Evolutionary conservation across 257 asterid genomes (phyloP).

Genomic region (Solanum pinnatisectum): DNA sequence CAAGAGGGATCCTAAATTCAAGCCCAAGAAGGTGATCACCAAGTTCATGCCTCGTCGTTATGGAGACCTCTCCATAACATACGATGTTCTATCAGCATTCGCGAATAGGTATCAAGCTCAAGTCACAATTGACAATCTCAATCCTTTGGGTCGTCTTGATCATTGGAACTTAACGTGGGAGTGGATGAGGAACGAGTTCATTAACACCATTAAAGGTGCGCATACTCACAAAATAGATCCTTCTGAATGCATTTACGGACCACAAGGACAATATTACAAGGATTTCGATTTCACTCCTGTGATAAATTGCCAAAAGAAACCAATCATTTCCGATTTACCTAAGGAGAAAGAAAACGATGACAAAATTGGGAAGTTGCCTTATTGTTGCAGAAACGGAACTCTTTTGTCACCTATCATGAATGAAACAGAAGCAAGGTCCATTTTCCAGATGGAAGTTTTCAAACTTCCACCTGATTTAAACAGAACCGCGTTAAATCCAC

Average conservation of each 20-base stretch:
- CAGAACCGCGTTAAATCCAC: constrained; percentile 65
- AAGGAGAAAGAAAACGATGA: constrained; percentile 51
- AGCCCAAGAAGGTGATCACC: constrained; percentile 26
- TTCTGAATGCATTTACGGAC: constrained; percentile 72
- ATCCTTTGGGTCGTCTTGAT: constrained; percentile 83
- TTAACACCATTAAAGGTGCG: constrained; percentile 77
- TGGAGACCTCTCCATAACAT: constrained; percentile 70
- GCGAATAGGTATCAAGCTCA: constrained; percentile 59
- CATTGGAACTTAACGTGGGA: constrained; percentile 96
- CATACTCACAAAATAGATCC: constrained; percentile 62
- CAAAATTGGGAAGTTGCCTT: constrained; percentile 64
- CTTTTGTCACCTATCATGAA: constrained; percentile 66
- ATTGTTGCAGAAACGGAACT: constrained; percentile 67
- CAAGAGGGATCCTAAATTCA: constrained; percentile 64
- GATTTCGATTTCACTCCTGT: constrained; percentile 70
- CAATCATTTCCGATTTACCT: constrained; percentile 69
- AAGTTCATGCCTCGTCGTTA: constrained; percentile 42
- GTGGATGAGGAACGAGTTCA: constrained; percentile 91
- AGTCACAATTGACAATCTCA: constrained; percentile 77
- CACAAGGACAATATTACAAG: constrained; percentile 67
- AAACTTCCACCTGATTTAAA: constrained; percentile 79
- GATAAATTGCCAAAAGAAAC: constrained; percentile 60
- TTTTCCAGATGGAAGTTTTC: constrained; percentile 74
- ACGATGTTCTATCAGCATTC: constrained; percentile 61
- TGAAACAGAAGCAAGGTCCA: constrained; percentile 50